Base-by-base conservation (phyloP, 2,329 filamentous ascomycete genomes). In the Thelonectria discophora region DNA sequence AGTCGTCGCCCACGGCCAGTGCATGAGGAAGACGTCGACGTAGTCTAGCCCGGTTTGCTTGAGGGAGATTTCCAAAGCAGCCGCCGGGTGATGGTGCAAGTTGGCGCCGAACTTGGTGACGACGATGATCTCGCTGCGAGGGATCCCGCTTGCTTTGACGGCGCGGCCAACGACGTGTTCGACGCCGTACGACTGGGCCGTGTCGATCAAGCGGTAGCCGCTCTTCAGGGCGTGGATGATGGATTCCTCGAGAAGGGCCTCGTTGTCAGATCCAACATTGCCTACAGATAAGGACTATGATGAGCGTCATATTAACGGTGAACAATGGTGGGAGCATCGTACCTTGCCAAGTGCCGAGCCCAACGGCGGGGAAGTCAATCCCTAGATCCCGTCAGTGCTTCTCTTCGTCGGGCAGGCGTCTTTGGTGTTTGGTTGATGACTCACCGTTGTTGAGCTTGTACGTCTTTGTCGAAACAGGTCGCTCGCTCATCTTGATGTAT, bases 161-260 rank as follows among this genome's bases (percentile, higher is more conserved):
- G 72, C 76, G 10, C 67, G 67, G 6, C 76, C 76, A 6, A 76
- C 73, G 18, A 69, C 55, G 18, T 65, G 55, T 55, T 76, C 74
- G 37, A 72, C 69, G 2, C 61, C 65, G 49, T 76, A 76, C 32
- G 40, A 27, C 43, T 71, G 66, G 1, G 72, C 70, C 10, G 72
- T 75, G 58, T 76, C 74, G 52, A 76, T 65, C 42, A 70, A 68
- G 10, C 74, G 74, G 60, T 76, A 76, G 20, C 74, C 74, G 13
- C 53, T 52, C 39, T 72, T 63, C 12, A 76, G 57, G 12, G 74
- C 72, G 53, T 72, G 63, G 55, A 69, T 60, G 54, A 75, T 69
- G 48, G 69, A 69, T 47, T 51, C 55, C 12, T 57, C 55, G 8
- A 57, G 55, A 17, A 49, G 12, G 10, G 43, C 49, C 30, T 42